These are phyloP conservation scores for Tremellales sp. DNA, from an alignment of 1,284 basidiomycete genomes.

Conservation along the genomic window DNA sequence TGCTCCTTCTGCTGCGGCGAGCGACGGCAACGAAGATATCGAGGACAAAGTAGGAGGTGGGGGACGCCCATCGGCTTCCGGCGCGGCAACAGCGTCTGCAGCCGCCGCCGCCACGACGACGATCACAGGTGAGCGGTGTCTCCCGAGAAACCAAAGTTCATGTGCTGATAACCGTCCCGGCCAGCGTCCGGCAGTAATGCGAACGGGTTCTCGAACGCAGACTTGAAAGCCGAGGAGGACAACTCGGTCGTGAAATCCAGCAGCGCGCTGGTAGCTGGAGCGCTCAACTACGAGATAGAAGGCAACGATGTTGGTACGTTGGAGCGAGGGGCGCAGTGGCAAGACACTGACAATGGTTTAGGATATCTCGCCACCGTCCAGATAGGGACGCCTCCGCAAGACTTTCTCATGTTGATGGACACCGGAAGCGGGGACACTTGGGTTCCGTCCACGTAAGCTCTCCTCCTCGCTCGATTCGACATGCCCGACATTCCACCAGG, in stretches of 20 bases:
- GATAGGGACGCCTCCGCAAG: conserved; percentile 68
- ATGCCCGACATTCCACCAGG: not conserved
- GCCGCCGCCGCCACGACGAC: not conserved
- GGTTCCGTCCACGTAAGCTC: conserved; percentile 55
- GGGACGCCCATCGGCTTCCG: not conserved
- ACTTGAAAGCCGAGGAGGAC: conserved; percentile 6
- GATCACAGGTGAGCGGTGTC: not conserved
- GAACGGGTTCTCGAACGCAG: conserved; percentile 17
- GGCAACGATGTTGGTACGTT: conserved; percentile 22
- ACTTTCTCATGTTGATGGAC: conserved; percentile 76
- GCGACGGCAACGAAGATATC: not conserved
- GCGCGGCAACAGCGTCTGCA: not conserved
- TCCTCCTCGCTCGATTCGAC: not conserved
- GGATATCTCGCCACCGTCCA: conserved; percentile 68
- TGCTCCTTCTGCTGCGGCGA: not conserved
- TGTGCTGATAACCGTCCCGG: not conserved
- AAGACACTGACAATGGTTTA: conserved; percentile 1
- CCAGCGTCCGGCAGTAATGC: conserved; percentile 18
- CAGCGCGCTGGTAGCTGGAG: conserved; percentile 12
- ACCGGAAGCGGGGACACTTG: conserved; percentile 82
- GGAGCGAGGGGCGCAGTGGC: not conserved
- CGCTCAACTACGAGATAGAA: conserved; percentile 21
- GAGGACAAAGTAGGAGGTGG: not conserved
- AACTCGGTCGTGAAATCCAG: conserved; percentile 11
- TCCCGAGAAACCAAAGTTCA: not conserved